Evolutionary conservation across 371 early-diverging fungal species (phyloP).

Genomic region (Actinomucor elegans): DNA sequence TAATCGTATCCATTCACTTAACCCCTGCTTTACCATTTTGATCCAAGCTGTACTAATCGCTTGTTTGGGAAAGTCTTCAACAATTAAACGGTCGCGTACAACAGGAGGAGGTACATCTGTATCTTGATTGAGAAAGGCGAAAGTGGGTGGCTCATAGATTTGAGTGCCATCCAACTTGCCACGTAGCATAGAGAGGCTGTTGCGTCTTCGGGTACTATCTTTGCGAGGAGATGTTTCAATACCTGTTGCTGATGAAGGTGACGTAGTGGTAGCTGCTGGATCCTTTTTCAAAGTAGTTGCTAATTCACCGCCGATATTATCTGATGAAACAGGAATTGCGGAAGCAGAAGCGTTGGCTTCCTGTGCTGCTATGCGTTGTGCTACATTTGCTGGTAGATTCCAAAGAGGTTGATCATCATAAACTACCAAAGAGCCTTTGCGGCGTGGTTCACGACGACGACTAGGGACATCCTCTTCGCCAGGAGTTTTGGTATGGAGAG

Average conservation of each 20-base stretch:
- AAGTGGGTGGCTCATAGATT: constrained; percentile 60
- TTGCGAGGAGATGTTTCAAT: background rate
- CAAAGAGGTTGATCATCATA: constrained; percentile 59
- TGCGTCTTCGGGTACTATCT: constrained; percentile 25
- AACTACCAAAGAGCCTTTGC: constrained; percentile 62
- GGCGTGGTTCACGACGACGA: constrained; percentile 37
- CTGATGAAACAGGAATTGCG: constrained; percentile 24
- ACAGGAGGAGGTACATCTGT: constrained; percentile 71
- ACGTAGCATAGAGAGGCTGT: constrained; percentile 26
- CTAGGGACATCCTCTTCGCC: constrained; percentile 24
- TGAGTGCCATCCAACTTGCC: constrained; percentile 37
- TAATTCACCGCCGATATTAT: constrained; percentile 20
- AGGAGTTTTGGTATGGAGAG: constrained; percentile 24
- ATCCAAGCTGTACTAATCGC: constrained; percentile 71
- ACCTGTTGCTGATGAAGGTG: background rate
- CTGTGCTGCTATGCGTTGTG: constrained; percentile 25
- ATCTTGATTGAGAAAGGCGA: constrained; percentile 45
- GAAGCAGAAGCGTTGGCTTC: constrained; percentile 21
- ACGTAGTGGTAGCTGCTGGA: background rate
- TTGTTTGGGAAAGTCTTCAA: constrained; percentile 68
- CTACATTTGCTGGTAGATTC: constrained; percentile 24
- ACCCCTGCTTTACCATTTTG: constrained; percentile 71
- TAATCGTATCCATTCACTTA: constrained; percentile 67
- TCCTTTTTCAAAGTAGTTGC: constrained; percentile 17
- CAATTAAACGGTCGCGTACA: constrained; percentile 56